Evolutionary conservation across 2,329 filamentous ascomycete species (phyloP), one percentile per base, ranked within the genome.

Genomic region (Hirsutella rhossiliensis): DNA sequence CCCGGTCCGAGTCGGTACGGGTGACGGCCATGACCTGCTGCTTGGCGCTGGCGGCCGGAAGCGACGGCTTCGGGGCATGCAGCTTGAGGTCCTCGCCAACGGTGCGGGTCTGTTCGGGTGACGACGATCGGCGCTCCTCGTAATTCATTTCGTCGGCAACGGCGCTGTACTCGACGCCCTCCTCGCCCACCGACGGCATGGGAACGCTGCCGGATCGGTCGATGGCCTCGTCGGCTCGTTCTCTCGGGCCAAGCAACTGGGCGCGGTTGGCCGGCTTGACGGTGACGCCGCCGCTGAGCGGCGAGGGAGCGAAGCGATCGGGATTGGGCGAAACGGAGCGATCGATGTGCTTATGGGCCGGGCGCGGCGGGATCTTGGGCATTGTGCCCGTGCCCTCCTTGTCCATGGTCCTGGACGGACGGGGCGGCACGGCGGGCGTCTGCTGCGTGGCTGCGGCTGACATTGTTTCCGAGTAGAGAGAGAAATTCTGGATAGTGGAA

Each of bases 1-100:
- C 88, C 60, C 82, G 80, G 40, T 82, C 79, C n/a, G 87, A 94
- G 65, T 96, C 88, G 52, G 89, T 96, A 52, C 87, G 82, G 30
- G 90, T 96, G 48, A 96, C 88, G 13, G 77, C 72, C 59, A 84
- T 79, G 42, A 96, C 87, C 56, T 84, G 79, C 60, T 86, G 79
- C 65, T 88, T 92, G 47, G 89, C 88, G 55, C 82, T 92, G 18
- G 79, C 78, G 39, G 78, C 78, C 11, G 89, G 84, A 50, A 95
- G 72, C 13, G 88, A 94, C 6, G 90, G 88, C 64, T 82, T 92
- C 3, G 90, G 90, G 46, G 89, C 88, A 64, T 94, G 80, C 46
- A 97, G 77, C 63, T 92, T 84, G 54, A 96, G 67, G 57, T 94
- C 86, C 45, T 83, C 79, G 51, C 78, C 82, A 45, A 95, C 72